These are phyloP conservation scores for Sarocladium brachiariae DNA, from an alignment of 2,329 filamentous ascomycete species.

Conservation along the genomic window DNA sequence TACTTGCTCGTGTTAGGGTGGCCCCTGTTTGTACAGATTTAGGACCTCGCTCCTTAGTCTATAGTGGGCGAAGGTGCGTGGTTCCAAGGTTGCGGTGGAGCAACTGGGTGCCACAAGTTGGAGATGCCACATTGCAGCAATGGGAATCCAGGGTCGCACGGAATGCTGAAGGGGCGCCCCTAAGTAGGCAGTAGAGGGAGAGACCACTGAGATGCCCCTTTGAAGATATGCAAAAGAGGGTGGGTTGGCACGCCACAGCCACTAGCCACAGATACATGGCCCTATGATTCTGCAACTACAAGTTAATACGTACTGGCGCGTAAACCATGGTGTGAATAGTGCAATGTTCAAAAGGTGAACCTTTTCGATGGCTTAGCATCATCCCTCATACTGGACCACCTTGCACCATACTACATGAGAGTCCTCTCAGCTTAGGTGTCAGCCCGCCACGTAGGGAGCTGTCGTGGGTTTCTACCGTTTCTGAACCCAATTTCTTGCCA, in stretches of 20 bases:
- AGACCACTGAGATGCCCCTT: not conserved
- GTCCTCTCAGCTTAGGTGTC: too few relatives aligned
- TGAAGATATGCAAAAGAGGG: not conserved
- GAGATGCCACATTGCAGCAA: slow-evolving; percentile 5
- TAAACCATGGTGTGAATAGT: too few relatives aligned
- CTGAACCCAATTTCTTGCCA: too few relatives aligned
- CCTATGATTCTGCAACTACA: too few relatives aligned
- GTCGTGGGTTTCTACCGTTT: too few relatives aligned
- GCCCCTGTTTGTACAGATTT: not conserved
- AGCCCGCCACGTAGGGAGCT: too few relatives aligned
- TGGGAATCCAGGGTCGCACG: not conserved
- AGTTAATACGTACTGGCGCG: too few relatives aligned
- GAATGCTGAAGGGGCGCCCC: not conserved
- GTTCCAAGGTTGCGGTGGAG: not conserved
- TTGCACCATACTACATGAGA: not conserved
- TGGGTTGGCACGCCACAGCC: not conserved
- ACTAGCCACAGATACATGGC: too few relatives aligned
- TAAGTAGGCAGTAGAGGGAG: too few relatives aligned
- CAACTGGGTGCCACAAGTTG: not conserved
- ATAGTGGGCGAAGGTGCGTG: not conserved
- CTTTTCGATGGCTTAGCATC: too few relatives aligned
- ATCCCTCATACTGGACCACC: not conserved
- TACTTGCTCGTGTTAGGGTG: slow-evolving; percentile 1
- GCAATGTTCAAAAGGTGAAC: too few relatives aligned
- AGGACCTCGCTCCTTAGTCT: too few relatives aligned